Percentiles rank a stretch among this genome's conserved stretches.
Conservation (phyloP, 2,329 filamentous ascomycete genomes). For the Beauveria scarabaeidicola region DNA sequence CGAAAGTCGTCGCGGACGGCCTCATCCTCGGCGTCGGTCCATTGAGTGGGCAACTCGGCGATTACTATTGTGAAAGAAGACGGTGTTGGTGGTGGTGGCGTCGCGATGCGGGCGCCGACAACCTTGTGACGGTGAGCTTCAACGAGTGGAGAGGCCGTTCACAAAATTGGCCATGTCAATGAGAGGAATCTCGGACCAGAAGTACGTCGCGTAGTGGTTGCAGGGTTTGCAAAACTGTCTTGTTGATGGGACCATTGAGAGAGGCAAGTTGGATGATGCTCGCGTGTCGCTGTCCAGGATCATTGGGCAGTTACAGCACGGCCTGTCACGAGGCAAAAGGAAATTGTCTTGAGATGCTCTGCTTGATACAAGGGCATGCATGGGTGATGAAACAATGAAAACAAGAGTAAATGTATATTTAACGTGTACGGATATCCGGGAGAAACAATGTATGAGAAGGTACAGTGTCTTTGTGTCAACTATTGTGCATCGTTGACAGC, state of each 20-base stretch:
- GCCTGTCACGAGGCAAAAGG: no score
- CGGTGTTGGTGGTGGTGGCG: conserved; percentile 42
- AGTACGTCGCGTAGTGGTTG: conserved; percentile 29
- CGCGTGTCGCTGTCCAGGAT: background rate
- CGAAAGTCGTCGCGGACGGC: conserved; percentile 38
- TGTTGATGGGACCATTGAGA: conserved; percentile 28
- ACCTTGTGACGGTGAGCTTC: conserved; percentile 23
- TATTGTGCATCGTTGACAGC: no score
- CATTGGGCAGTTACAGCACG: no score
- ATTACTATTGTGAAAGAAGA: conserved; percentile 48
- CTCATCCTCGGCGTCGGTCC: conserved; percentile 21
- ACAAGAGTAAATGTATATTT: no score
- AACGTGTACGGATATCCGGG: no score
- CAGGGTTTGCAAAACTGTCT: conserved; percentile 26
- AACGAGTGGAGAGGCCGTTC: conserved; percentile 20
- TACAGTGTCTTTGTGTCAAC: no score
- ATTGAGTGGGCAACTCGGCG: conserved; percentile 33
- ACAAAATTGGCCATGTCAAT: conserved; percentile 40
- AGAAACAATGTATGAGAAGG: no score
- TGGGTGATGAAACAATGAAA: no score
- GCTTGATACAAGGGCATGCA: no score
- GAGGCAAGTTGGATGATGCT: conserved; percentile 28
- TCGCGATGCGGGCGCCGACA: conserved; percentile 33
- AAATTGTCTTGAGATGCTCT: no score
- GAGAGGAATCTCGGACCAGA: conserved; percentile 39